Evolutionary conservation across 1,284 basidiomycete genomes (phyloP).

Genomic region (Sutorius eximius): DNA sequence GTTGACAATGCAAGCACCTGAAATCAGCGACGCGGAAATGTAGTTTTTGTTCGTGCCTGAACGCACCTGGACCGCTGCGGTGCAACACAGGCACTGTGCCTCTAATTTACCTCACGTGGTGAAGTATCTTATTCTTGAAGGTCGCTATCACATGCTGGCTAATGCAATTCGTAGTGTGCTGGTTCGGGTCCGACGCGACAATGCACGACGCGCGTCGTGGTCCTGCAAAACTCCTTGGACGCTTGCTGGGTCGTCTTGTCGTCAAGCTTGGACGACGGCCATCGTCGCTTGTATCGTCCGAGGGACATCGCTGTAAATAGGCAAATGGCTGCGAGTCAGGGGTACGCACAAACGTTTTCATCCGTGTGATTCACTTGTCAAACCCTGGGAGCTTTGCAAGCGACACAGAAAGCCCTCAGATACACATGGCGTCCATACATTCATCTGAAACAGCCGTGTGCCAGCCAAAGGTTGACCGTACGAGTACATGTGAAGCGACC

Average conservation of each 20-base stretch:
- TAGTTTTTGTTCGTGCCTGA: background rate
- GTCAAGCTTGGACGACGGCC: background rate
- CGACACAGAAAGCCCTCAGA: background rate
- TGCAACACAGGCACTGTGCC: background rate
- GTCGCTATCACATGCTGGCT: background rate
- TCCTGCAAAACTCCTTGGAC: background rate
- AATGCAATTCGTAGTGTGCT: background rate
- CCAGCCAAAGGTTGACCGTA: background rate
- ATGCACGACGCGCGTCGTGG: too few relatives aligned
- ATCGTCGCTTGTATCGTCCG: background rate
- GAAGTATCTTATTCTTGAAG: background rate
- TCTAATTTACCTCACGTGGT: constrained; percentile 1
- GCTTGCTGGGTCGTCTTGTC: background rate
- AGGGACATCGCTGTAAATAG: background rate
- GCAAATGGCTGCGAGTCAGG: background rate
- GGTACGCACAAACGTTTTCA: background rate
- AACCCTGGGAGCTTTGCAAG: background rate
- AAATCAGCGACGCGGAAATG: background rate
- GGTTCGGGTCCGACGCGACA: background rate
- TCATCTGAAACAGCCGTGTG: background rate
- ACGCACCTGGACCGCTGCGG: background rate
- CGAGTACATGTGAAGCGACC: background rate
- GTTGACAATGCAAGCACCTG: background rate
- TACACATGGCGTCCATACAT: too few relatives aligned
- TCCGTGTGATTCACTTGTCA: too few relatives aligned